Percentiles rank a stretch among this genome's conserved stretches.
phyloP scores from a whole-genome alignment of 176 grass and related monocot species.

The Oryza punctata region DNA sequence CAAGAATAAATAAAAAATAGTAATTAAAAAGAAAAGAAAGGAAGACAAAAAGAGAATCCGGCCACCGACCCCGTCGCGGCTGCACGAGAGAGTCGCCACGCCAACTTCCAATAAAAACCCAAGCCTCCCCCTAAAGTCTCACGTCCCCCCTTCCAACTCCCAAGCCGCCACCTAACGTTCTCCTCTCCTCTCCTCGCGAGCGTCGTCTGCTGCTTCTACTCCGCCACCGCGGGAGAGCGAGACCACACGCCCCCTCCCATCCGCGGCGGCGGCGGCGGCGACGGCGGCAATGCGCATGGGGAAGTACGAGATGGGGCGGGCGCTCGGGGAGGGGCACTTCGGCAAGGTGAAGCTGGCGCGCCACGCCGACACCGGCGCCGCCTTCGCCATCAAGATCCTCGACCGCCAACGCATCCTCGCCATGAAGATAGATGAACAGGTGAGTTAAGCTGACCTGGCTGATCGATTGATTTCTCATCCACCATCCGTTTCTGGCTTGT shows the following conservation, averaged over 20 bases:
- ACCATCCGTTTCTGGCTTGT: background rate
- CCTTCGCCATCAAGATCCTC: constrained; percentile 97
- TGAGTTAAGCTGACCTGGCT: background rate
- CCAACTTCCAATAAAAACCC: constrained; percentile 27
- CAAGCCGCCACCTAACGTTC: constrained; percentile 32
- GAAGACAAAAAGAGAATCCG: background rate
- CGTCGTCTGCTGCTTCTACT: background rate
- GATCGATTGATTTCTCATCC: too few relatives aligned
- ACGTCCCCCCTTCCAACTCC: background rate
- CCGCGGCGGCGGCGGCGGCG: too few relatives aligned
- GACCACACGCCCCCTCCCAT: too few relatives aligned
- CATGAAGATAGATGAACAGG: constrained; percentile 85
- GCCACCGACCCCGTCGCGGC: background rate
- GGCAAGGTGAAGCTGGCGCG: constrained; percentile 79
- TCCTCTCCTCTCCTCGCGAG: background rate
- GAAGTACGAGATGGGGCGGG: constrained; percentile 83
- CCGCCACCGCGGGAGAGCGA: too few relatives aligned
- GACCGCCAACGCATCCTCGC: constrained; percentile 76
- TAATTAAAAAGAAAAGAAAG: background rate
- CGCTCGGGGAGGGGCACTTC: constrained; percentile 86
- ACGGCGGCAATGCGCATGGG: constrained; percentile 52
- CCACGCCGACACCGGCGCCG: constrained; percentile 52
- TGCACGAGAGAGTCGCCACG: background rate
- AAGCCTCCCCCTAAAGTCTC: background rate
- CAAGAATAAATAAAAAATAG: background rate